Conservation (phyloP, 495 filamentous ascomycete genomes). For the Trichocladium uniseriatum region DNA sequence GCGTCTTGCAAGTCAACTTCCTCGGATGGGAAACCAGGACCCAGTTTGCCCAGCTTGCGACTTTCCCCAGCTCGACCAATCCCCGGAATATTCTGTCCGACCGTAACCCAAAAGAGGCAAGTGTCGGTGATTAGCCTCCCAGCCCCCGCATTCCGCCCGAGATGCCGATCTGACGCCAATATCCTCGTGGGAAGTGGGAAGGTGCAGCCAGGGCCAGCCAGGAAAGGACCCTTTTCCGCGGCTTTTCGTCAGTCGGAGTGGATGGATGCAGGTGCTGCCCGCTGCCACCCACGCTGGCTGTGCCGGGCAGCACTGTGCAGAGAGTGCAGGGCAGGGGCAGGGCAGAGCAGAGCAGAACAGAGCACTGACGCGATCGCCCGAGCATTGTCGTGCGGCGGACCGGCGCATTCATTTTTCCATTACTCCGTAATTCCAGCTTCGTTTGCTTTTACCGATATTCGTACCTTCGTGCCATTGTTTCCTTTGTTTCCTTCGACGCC, state of each 20-base stretch:
- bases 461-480: too few relatives aligned
- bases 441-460: too few relatives aligned
- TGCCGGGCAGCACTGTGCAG: too few relatives aligned
- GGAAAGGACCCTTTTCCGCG: too few relatives aligned
- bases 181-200: slow-evolving; percentile 7
- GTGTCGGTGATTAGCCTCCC: slow-evolving; percentile 27
- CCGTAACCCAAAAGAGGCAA: slow-evolving; percentile 20
- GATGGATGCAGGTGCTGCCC: background rate
- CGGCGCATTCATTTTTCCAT: background rate
- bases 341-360: background rate
- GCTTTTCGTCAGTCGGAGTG: background rate
- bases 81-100: slow-evolving; percentile 23
- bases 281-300: background rate
- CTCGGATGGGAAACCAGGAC: background rate
- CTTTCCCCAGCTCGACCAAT: slow-evolving; percentile 9
- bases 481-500: background rate
- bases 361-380: slow-evolving; percentile 10
- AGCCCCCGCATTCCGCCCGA: slow-evolving; percentile 29
- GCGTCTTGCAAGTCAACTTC: too few relatives aligned
- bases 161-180: slow-evolving; percentile 22
- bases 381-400: background rate
- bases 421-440: background rate
- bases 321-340: too few relatives aligned
- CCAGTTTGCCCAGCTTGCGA: background rate
- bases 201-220: slow-evolving; percentile 8